Percentiles rank a stretch among this genome's conserved stretches.
These are phyloP conservation scores for Verticillium nubilum DNA, from an alignment of 2,329 filamentous ascomycete genomes.

Conservation along the genomic window DNA sequence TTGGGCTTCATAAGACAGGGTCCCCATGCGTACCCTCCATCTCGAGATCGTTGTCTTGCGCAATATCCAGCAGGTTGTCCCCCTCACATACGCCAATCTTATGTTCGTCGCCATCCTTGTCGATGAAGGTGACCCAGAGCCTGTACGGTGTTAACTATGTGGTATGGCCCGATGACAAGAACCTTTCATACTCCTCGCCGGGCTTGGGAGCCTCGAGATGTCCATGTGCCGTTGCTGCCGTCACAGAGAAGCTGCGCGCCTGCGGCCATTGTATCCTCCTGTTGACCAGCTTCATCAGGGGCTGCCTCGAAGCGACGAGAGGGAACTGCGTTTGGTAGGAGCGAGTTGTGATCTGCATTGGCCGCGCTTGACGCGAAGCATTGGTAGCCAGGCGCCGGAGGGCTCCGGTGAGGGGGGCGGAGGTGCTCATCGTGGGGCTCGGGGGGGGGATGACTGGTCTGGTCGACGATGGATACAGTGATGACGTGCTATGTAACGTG, in stretches of 20 bases:
- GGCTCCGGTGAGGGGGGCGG: slow-evolving; percentile 11
- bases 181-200: slow-evolving; percentile 74
- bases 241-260: slow-evolving; percentile 59
- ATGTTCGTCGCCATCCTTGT: slow-evolving; percentile 76
- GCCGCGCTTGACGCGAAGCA: slow-evolving; percentile 21
- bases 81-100: slow-evolving; percentile 78
- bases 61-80: slow-evolving; percentile 92
- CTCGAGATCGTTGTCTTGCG: slow-evolving; percentile 88
- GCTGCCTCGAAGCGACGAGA: not conserved
- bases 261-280: slow-evolving; percentile 8
- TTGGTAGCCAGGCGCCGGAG: slow-evolving; percentile 24
- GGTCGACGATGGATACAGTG: not conserved
- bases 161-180: not conserved
- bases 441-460: not conserved
- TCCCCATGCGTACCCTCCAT: slow-evolving; percentile 70
- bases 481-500: not conserved
- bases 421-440: not conserved
- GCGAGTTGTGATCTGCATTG: slow-evolving; percentile 13
- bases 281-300: not conserved
- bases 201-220: slow-evolving; percentile 80
- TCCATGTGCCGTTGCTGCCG: slow-evolving; percentile 59
- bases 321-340: not conserved
- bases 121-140: slow-evolving; percentile 84
- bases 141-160: slow-evolving; percentile 34
- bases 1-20: not conserved